A percentile compares a stretch with the other conserved stretches of the same genome.
These are phyloP conservation scores for Fraxinus greggii DNA, from an alignment of 305 asterid genomes.

Conservation along the genomic window DNA sequence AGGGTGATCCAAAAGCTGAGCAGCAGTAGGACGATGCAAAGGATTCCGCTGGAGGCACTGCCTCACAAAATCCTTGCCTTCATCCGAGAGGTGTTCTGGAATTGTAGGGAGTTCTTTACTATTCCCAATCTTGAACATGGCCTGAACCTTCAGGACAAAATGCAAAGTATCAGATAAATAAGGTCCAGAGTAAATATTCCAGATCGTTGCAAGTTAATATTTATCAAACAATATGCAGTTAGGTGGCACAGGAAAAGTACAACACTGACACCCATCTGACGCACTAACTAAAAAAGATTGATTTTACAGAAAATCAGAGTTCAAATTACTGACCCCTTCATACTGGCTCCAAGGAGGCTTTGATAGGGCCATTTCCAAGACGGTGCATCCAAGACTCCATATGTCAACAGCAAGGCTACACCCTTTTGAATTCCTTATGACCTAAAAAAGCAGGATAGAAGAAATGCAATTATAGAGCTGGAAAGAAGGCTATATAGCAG, in stretches of 20 bases:
- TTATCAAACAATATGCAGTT: neutral
- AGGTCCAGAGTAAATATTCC: neutral
- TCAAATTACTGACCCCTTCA: constrained; percentile 74
- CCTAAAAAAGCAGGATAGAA: constrained; percentile 43
- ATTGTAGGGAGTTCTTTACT: constrained; percentile 87
- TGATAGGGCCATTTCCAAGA: constrained; percentile 95
- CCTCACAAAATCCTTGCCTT: constrained; percentile 84
- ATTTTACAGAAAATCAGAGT: constrained; percentile 22
- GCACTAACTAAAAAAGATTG: neutral
- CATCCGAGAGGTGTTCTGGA: constrained; percentile 81
- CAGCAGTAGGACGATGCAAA: constrained; percentile 74
- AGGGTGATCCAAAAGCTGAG: constrained; percentile 78
- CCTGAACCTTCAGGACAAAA: constrained; percentile 69
- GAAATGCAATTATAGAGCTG: constrained; percentile 10
- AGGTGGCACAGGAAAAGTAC: neutral
- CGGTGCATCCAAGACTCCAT: constrained; percentile 99
- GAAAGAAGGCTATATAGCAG: constrained; percentile 10
- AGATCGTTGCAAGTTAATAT: neutral
- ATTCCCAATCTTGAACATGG: constrained; percentile 97
- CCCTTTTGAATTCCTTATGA: constrained; percentile 78
- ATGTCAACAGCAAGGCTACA: constrained; percentile 91
- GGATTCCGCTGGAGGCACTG: constrained; percentile 88
- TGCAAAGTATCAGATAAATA: constrained; percentile 20
- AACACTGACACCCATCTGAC: neutral
- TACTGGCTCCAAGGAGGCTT: constrained; percentile 98